Conservation (phyloP, 805 yeast species). For the Kodamaea laetipori region DNA sequence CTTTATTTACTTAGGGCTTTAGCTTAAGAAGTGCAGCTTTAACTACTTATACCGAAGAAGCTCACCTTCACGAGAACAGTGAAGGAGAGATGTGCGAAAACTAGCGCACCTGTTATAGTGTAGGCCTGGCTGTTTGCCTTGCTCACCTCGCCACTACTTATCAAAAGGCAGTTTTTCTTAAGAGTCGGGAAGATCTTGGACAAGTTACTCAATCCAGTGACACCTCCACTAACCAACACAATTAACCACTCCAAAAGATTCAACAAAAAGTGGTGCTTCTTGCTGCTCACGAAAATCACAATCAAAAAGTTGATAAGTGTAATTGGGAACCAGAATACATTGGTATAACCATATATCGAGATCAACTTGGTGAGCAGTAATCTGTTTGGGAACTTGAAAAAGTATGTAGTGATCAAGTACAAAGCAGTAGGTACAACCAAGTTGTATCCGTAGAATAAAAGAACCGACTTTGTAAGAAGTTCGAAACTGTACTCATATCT, state of each 20-base stretch:
- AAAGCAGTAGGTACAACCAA: conserved; percentile 60
- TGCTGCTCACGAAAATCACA: conserved; percentile 48
- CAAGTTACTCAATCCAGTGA: conserved; percentile 60
- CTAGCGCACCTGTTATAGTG: conserved; percentile 43
- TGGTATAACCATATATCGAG: conserved; percentile 83
- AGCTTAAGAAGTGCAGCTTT: background rate
- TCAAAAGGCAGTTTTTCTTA: conserved; percentile 35
- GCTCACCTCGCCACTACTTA: conserved; percentile 29
- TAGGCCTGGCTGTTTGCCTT: conserved; percentile 36
- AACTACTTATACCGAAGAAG: conserved; percentile 51
- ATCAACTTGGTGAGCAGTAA: conserved; percentile 61
- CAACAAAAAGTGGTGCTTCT: conserved; percentile 37
- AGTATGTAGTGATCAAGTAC: conserved; percentile 54
- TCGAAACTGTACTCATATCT: conserved; percentile 59
- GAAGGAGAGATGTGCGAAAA: conserved; percentile 55
- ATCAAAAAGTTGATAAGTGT: conserved; percentile 62
- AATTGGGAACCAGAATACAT: conserved; percentile 83
- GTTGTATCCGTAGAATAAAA: conserved; percentile 76
- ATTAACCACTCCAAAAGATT: conserved; percentile 64
- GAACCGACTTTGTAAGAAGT: conserved; percentile 66
- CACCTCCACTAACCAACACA: conserved; percentile 57
- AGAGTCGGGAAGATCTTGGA: conserved; percentile 47
- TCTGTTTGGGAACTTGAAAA: conserved; percentile 51
- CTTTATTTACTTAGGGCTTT: conserved; percentile 4
- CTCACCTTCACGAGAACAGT: conserved; percentile 65